Evolutionary conservation across 73 alveolate species (phyloP).

Genomic region (Paramecium primaurelia): DNA sequence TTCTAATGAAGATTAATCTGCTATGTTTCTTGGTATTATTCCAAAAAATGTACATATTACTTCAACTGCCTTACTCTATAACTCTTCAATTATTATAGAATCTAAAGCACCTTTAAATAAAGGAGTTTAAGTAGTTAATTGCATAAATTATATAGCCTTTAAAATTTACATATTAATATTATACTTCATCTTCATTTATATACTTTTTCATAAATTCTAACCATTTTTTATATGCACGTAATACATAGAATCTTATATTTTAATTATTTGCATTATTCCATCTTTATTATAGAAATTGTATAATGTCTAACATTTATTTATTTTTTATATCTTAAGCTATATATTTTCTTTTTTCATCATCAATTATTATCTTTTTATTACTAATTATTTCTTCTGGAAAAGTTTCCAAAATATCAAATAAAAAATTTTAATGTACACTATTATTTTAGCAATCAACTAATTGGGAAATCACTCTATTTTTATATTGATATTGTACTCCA

Average conservation of each 20-base stretch:
- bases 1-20: not conserved
- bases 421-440: not conserved
- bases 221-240: conserved; percentile 23
- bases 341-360: not conserved
- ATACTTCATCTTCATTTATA: not conserved
- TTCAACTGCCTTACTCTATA: not conserved
- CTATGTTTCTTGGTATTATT: not conserved
- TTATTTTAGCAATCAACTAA: not conserved
- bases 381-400: not conserved
- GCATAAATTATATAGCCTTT: not conserved
- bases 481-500: not conserved
- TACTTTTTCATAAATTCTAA: not conserved
- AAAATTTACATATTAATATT: not conserved
- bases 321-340: not conserved
- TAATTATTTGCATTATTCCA: not conserved
- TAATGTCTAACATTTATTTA: not conserved
- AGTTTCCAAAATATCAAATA: not conserved
- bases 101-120: not conserved
- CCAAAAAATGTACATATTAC: not conserved
- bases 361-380: not conserved
- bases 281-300: not conserved
- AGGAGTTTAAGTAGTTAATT: not conserved
- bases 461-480: not conserved
- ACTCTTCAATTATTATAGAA: not conserved
- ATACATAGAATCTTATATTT: not conserved